Base-by-base conservation (phyloP, 2,329 filamentous ascomycete species). In the Fusarium haematococcum region DNA sequence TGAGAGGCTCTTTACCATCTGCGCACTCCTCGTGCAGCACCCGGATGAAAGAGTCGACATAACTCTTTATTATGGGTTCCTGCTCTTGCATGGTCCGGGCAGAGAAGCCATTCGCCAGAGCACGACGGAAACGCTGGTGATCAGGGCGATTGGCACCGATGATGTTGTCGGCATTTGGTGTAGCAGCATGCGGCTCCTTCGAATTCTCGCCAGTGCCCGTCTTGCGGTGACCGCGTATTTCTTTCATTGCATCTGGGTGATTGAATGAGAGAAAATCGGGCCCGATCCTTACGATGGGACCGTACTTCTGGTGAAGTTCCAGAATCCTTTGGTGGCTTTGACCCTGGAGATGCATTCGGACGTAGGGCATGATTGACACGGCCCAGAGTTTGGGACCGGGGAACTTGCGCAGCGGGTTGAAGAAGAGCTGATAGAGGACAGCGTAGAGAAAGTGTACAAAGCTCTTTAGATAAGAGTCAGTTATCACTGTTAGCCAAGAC, bases 311-410 rank as follows among this genome's bases (percentile, higher is more conserved):
- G 20, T 68, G 66, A 33, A 68, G 41, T 6, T 59, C 16, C 6
- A 66, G 66, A 18, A 67, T 45, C n/a, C 5, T 39, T 20, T 39
- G 14, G 10, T 68, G 63, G 8, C 63, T 35, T 2, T 67, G 20
- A 1, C 66, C 66, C 2, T 35, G 32, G 1, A 60, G 35, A 35
- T 43, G 50, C n/a, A 68, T 59, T 0, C 41, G 30, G 0, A 56
- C 39, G 2, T 68, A 58, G 8, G 66, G 66, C 1, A 68, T 39
- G 2, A 50, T 58, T 8, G 63, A 67, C 2, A 23, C 30, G 3
- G 43, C 65, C 30, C 48, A 67, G 6, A 68, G 37, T n/a, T 35
- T 67, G 6, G 66, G 66, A 6, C 66, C 66, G 10, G 63, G 66
- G 5, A 39, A 61, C 2, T 48, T 54, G 2, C 25, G 63, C 2